Percentiles rank a stretch among this genome's conserved stretches.
These are phyloP conservation scores for Amborella trichopoda DNA, from an alignment of 164 flowering plant species.

Conservation along the genomic window DNA sequence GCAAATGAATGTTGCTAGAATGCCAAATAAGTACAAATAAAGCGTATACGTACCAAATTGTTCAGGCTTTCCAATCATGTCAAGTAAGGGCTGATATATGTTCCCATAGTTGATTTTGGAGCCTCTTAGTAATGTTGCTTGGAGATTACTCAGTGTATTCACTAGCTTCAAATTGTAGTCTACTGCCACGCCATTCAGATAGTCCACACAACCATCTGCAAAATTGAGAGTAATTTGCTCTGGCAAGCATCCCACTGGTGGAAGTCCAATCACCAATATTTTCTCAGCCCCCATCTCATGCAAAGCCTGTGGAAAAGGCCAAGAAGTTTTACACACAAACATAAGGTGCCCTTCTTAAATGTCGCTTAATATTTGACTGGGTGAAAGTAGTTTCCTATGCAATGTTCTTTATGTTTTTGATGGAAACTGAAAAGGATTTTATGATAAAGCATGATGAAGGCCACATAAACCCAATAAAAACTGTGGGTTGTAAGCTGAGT, in stretches of 20 bases:
- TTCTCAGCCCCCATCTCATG: not conserved
- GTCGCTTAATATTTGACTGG: too few species aligned
- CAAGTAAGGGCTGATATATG: constrained; percentile 16
- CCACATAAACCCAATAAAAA: too few species aligned
- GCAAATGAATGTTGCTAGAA: too few species aligned
- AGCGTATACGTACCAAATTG: constrained; percentile 17
- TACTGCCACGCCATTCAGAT: not conserved
- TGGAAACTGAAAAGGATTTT: too few species aligned
- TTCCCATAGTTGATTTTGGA: constrained; percentile 13
- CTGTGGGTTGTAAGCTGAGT: too few species aligned
- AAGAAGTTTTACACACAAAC: too few species aligned
- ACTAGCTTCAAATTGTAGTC: not conserved
- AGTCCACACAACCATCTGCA: not conserved
- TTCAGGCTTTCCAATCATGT: constrained; percentile 20
- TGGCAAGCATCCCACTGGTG: not conserved
- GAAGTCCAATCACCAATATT: not conserved
- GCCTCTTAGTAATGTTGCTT: constrained; percentile 5
- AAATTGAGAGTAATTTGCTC: not conserved
- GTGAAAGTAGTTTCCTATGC: too few species aligned
- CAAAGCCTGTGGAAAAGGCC: too few species aligned
- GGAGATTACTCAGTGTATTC: not conserved
- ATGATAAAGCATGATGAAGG: too few species aligned
- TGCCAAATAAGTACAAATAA: too few species aligned
- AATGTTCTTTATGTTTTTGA: too few species aligned
- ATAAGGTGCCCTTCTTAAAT: too few species aligned